Conservation (phyloP, 331 rosid genomes). For the Stylosanthes scabra region DNA sequence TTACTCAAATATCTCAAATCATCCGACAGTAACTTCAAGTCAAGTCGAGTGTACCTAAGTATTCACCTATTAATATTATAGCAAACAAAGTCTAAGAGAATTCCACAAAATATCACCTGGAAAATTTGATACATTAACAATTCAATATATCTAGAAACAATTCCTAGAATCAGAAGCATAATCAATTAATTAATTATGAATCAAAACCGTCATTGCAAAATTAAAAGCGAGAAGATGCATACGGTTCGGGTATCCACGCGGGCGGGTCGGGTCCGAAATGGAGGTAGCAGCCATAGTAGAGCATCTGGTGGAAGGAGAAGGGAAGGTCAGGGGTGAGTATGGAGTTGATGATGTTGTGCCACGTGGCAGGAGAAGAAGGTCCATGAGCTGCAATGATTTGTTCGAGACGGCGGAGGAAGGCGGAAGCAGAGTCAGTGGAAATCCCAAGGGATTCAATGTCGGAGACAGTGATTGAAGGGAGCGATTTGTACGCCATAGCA, state of each 20-base stretch:
- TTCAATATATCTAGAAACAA: no score
- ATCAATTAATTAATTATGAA: not conserved
- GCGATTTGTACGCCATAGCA: constrained; percentile 56
- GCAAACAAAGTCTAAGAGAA: not conserved
- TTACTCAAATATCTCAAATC: no score
- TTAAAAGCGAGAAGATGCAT: not conserved
- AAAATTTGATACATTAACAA: no score
- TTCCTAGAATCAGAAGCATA: no score
- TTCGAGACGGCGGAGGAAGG: constrained; percentile 55
- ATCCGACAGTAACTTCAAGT: no score
- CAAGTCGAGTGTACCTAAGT: no score
- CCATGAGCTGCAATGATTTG: constrained; percentile 55
- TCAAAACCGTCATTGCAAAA: not conserved
- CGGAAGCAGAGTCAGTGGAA: constrained; percentile 41
- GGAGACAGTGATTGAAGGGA: constrained; percentile 51
- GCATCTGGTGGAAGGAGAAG: constrained; percentile 84
- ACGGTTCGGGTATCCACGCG: constrained; percentile 91
- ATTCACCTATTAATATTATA: no score
- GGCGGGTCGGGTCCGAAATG: constrained; percentile 88
- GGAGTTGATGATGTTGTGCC: constrained; percentile 64
- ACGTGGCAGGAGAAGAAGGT: constrained; percentile 63
- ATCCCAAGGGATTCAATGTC: constrained; percentile 73
- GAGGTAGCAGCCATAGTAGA: constrained; percentile 71
- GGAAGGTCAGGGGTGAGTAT: constrained; percentile 78
- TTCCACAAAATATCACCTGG: not conserved